A percentile compares a stretch with the other conserved stretches of the same genome.
These are phyloP conservation scores for Pleurostoma richardsiae DNA, from an alignment of 2,329 filamentous ascomycete species.

Conservation along the genomic window DNA sequence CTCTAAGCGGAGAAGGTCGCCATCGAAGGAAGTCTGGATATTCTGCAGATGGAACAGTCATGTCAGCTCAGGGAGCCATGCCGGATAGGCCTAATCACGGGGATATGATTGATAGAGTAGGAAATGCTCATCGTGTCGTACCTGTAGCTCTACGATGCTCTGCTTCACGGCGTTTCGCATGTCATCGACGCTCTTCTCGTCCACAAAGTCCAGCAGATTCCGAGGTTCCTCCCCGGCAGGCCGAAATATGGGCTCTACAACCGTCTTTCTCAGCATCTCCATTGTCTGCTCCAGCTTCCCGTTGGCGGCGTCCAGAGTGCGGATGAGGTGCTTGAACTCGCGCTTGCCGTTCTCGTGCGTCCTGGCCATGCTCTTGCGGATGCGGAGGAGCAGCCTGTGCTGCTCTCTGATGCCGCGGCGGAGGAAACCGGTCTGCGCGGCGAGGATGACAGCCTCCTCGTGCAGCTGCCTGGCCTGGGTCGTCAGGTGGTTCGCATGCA, in stretches of 20 bases:
- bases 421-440: conserved; percentile 65
- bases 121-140: conserved; percentile 18
- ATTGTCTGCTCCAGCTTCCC: conserved; percentile 62
- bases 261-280: conserved; percentile 55
- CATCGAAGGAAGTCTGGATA: conserved; percentile 69
- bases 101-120: neutral
- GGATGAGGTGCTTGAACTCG: conserved; percentile 58
- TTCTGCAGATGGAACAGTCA: conserved; percentile 28
- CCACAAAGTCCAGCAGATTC: conserved; percentile 70
- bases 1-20: conserved; percentile 71
- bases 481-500: conserved; percentile 82
- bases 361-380: conserved; percentile 45
- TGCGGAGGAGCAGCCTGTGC: conserved; percentile 42
- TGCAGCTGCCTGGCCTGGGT: conserved; percentile 69
- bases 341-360: conserved; percentile 54
- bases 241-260: conserved; percentile 59
- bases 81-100: no score
- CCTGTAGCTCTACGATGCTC: conserved; percentile 67
- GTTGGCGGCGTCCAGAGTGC: conserved; percentile 62
- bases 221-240: conserved; percentile 53
- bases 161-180: conserved; percentile 63
- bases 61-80: neutral
- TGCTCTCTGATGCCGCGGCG: conserved; percentile 56
- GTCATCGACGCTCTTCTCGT: conserved; percentile 62
- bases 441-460: conserved; percentile 72